Base-by-base conservation (phyloP, 2,329 filamentous ascomycete genomes). In the Sclerotinia sclerotiorum region DNA sequence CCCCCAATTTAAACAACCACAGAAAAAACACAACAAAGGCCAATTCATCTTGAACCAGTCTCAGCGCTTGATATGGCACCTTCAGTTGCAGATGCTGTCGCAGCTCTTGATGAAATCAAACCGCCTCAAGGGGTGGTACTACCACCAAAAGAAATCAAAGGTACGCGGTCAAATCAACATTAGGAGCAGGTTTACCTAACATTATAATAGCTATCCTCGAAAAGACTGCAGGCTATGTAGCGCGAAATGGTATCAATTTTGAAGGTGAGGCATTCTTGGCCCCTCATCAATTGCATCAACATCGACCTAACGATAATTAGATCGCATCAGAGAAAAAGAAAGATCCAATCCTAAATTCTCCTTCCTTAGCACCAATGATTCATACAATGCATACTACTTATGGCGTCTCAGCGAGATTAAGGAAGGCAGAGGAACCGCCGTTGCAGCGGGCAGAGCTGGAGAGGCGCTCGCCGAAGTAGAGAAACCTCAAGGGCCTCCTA, bases 191-290 rank as follows among this genome's bases (percentile, higher is more conserved):
- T 65, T 61, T 56, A 71, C 67, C 74, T 78, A 74, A 77, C 71
- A 54, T 51, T 21, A 54, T 21, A 64, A 60, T 70, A 84, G 84
- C 84, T 27, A 86, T 94, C 73, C 88, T 99, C 76, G 94, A 97
- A 80, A 98, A 97, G 82, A 97, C 94, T 17, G 94, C 95, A 65
- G 93, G 93, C 58, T 98, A 96, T 78, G 92, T 97, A 69, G 89
- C 89, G 72, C 82, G 87, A 71, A 88, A 88, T 74, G 87, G 87
- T 29, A 78, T 84, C 54, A 83, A 83, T 19, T 88, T 90, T 74
- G 87, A 90, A 80, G 82, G 83, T 84, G 77, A 55, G 76, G 69
- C 51, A 48, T 54, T 44, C 51, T 57, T 66, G 68, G 27, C 15
- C 6, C 19, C 70, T 48, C n/a, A 15, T n/a, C n/a, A 6, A 24